Conservation (phyloP, 2,329 filamentous ascomycete genomes). For the Fusarium decemcellulare region DNA sequence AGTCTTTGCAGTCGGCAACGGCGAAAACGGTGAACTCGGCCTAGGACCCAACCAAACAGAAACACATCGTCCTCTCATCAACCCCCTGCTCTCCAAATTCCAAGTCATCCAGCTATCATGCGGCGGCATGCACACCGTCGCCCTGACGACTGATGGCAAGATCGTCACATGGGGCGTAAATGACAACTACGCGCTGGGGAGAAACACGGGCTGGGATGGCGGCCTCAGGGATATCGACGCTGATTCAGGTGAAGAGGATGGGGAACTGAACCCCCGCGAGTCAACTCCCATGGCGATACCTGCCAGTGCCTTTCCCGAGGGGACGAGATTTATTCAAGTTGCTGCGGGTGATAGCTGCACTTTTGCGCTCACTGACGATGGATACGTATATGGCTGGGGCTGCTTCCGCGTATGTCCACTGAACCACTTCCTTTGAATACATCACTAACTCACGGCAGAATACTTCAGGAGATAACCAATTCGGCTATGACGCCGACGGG, state of each 20-base stretch:
- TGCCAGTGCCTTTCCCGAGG: constrained; percentile 61
- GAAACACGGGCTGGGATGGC: constrained; percentile 75
- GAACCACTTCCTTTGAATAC: neutral
- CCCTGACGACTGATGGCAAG: constrained; percentile 80
- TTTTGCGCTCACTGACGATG: constrained; percentile 78
- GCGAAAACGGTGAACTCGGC: constrained; percentile 25
- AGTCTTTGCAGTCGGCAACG: constrained; percentile 19
- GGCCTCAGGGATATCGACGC: constrained; percentile 66
- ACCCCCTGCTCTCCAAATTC: constrained; percentile 33
- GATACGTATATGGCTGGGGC: constrained; percentile 82
- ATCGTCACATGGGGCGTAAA: constrained; percentile 88
- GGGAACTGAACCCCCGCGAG: constrained; percentile 75
- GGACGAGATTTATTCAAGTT: constrained; percentile 62
- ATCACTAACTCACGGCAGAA: constrained; percentile 27
- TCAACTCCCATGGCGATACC: constrained; percentile 73
- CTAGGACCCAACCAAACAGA: constrained; percentile 17
- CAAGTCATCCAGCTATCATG: constrained; percentile 75
- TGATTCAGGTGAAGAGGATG: constrained; percentile 55
- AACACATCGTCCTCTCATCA: constrained; percentile 6
- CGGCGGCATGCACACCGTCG: constrained; percentile 83
- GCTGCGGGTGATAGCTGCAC: constrained; percentile 78
- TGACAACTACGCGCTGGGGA: constrained; percentile 81
- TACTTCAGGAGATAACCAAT: constrained; percentile 59
- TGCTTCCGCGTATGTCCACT: constrained; percentile 73
- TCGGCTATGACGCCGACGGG: constrained; percentile 61